Conservation (phyloP, 2,329 filamentous ascomycete genomes). For the Colletotrichum lindemuthianum region DNA sequence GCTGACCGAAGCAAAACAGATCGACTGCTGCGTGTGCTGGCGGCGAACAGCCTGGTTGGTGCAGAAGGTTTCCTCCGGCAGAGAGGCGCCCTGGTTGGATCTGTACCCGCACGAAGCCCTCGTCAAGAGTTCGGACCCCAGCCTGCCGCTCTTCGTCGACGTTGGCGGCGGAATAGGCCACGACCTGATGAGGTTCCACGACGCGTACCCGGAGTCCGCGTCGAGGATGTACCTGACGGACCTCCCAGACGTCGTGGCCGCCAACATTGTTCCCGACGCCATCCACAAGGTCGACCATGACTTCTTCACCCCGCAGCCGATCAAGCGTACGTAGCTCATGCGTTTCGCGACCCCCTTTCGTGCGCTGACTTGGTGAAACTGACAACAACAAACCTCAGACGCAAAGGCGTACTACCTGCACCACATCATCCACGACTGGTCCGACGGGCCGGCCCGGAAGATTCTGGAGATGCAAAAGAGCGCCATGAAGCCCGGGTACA, state of each 20-base stretch:
- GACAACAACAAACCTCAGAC: not conserved
- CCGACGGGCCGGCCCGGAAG: slow-evolving; percentile 52
- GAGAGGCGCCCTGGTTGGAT: slow-evolving; percentile 12
- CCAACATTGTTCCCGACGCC: slow-evolving; percentile 1
- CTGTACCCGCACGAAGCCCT: slow-evolving; percentile 17
- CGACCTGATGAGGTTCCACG: slow-evolving; percentile 11
- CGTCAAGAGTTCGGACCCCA: slow-evolving; percentile 2
- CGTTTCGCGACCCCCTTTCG: too few relatives aligned
- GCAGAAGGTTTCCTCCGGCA: slow-evolving; percentile 6
- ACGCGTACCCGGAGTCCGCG: slow-evolving; percentile 4
- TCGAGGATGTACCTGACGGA: slow-evolving; percentile 21
- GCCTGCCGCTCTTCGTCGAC: slow-evolving; percentile 17
- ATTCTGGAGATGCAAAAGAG: slow-evolving; percentile 55
- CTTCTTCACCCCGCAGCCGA: slow-evolving; percentile 51
- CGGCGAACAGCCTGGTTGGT: slow-evolving; percentile 9
- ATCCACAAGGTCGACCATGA: slow-evolving; percentile 43
- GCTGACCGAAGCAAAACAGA: not conserved
- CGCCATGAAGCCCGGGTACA: slow-evolving; percentile 53
- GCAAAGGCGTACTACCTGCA: slow-evolving; percentile 64
- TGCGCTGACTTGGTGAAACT: too few relatives aligned
- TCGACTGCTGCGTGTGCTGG: slow-evolving; percentile 11
- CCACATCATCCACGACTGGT: slow-evolving; percentile 66
- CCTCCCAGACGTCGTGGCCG: slow-evolving; percentile 8
- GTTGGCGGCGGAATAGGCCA: slow-evolving; percentile 19
- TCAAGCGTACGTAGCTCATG: slow-evolving; percentile 37